Base-by-base conservation (phyloP, 78 protist species). In the Emiliania huxleyi region DNA sequence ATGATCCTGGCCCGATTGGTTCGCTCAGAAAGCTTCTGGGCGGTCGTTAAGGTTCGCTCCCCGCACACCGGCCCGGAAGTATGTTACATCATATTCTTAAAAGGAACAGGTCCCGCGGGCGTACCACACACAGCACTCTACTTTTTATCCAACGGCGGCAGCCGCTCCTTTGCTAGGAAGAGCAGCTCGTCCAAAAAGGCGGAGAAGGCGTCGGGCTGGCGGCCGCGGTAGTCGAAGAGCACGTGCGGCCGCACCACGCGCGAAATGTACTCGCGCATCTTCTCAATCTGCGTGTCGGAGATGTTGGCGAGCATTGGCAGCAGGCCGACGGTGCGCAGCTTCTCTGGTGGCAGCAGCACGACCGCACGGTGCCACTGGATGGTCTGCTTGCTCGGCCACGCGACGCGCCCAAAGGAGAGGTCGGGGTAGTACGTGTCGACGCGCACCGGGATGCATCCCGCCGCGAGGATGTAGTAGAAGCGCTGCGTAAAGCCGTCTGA, bases 361-460 rank as follows among this genome's bases (percentile, higher is more conserved):
- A n/a, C 79, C 21, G 79, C 79, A 5, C 40, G 35, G 40, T 40
- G 35, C 79, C 79, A 69, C 18, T 69, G 15, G 79, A 69, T 69
- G 18, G 79, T 69, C 79, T n/a, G 35, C 40, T 69, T 69, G 79
- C 22, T 33, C 35, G 79, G 79, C 79, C 79, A 69, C 18, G 79
- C 79, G 79, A 69, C 79, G 79, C 79, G 79, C 38, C 40, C 40
- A 19, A 69, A 69, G 40, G 79, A 2, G 40, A 69, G n/a, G 79
- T 25, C 79, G 40, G 79, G 19, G 79, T 69, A 69, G 12, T 69
- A 69, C 42, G 79, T n/a, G 79, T 69, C 79, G 40, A 69, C 40
- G 42, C 79, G 79, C 26, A 69, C 79, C 15, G 79, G 79, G 79
- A 69, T 69, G 79, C 79, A 69, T 35, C 79, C 79, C 18, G 79